Evolutionary conservation across 306 rosid genomes (phyloP).

Genomic region (Prunus armeniaca): DNA sequence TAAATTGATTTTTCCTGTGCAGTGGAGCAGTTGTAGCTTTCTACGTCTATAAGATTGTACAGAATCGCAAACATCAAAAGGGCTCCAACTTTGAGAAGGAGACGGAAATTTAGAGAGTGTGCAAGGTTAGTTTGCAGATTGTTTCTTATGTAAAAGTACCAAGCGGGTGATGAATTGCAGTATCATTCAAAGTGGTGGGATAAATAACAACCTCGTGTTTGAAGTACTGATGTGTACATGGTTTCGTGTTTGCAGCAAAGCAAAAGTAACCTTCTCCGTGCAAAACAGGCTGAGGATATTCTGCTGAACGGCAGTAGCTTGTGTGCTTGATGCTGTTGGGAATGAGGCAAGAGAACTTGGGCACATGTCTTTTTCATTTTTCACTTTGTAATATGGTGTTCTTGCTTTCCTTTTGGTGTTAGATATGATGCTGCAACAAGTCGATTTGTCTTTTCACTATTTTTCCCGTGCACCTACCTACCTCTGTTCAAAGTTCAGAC

Average conservation of each 20-base stretch:
- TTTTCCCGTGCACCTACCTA: not conserved
- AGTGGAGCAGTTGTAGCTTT: constrained; percentile 73
- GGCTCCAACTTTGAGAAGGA: constrained; percentile 45
- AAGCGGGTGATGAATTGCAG: not conserved
- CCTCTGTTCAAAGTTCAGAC: not conserved
- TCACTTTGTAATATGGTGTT: constrained; percentile 6
- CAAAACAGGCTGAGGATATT: not conserved
- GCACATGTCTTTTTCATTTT: not conserved
- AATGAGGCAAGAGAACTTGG: not conserved
- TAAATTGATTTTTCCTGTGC: constrained; percentile 30
- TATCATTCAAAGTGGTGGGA: not conserved
- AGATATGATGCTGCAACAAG: constrained; percentile 3
- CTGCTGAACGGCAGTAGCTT: not conserved
- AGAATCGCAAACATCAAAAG: constrained; percentile 37
- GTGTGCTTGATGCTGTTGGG: not conserved
- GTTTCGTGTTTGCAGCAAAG: constrained; percentile 1
- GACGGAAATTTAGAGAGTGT: constrained; percentile 34
- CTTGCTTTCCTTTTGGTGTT: not conserved
- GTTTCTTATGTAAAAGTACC: not conserved
- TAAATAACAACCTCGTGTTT: not conserved
- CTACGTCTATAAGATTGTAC: constrained; percentile 55
- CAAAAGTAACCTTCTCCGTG: not conserved
- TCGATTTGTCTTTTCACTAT: not conserved
- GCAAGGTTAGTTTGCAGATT: constrained; percentile 35
- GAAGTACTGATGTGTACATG: not conserved